Base-by-base conservation (phyloP, 768 basidiomycete genomes). In the Sarcodon aspratus region DNA sequence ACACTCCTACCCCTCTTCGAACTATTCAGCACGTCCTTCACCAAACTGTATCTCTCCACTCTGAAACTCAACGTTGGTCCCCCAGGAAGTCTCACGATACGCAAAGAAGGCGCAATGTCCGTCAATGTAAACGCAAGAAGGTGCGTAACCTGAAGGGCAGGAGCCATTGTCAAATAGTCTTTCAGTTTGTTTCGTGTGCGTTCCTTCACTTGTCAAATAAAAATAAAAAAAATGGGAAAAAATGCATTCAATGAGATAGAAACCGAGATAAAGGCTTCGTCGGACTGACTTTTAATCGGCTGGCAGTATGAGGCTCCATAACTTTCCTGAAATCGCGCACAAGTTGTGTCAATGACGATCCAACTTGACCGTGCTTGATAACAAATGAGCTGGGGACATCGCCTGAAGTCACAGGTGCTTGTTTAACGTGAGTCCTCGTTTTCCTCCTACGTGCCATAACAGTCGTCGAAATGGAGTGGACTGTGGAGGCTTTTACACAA, bases 241-340 rank as follows among this genome's bases (percentile, higher is more conserved):
- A 17, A 32, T 10, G 27, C 46, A 12, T 36, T 7, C 10, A 17
- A 18, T 40, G 9, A 38, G 31, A 15, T 17, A 45, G 18, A 36
- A 17, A 51, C 47, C 18, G 36, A 33, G 40, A 35, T 7, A 6
- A 36, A 27, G 31, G 3, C 9, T 35, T 17, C 9, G 17, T 45
- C 46, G 27, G 33, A 69, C 69, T 54, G 53, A 95, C 94, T 67
- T 71, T 82, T n/a, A 99, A 74, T 45, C 96, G 76, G 53, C 82
- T 84, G 15, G 95, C 96, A 11, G 96, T 99, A 60, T 97, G 91
- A 51, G 96, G 96, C 63, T 99, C 96, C 89, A 99, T 90, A 52
- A 96, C 89, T 65, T 89, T 88, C 59, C 96, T 74, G 60, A 96
- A 70, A 67, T 99, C 95, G 49, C 88, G 78, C 15, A 97, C 94